Conservation (phyloP, 1,284 basidiomycete genomes). For the Neolentinus lepideus region DNA sequence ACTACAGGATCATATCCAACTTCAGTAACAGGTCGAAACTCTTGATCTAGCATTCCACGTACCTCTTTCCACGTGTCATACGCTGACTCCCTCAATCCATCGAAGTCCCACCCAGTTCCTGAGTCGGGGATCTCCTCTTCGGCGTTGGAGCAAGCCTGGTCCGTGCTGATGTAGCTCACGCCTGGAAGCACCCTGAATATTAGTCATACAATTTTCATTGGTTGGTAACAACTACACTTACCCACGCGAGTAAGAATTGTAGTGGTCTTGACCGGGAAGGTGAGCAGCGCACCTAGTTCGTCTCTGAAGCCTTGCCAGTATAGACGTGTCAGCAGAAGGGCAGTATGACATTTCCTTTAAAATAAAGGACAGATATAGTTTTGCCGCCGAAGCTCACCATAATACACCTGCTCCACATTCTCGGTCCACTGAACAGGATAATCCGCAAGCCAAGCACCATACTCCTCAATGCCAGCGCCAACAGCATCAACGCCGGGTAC, state of each 20-base stretch:
- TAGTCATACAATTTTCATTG: no score
- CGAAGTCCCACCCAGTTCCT: slow-evolving; percentile 37
- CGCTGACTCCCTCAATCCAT: slow-evolving; percentile 32
- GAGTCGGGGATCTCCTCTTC: slow-evolving; percentile 49
- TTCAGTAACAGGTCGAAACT: background rate
- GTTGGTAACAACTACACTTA: background rate
- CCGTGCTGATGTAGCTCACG: slow-evolving; percentile 52
- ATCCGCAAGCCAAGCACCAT: slow-evolving; percentile 47
- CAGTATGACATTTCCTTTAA: no score
- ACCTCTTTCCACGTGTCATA: slow-evolving; percentile 50
- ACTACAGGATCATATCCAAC: background rate
- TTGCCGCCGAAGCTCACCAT: slow-evolving; percentile 24
- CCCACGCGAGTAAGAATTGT: background rate
- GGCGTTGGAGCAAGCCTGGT: slow-evolving; percentile 53
- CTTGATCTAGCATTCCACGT: background rate
- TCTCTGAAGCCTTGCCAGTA: slow-evolving; percentile 22
- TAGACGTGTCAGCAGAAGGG: background rate
- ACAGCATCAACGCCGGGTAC: slow-evolving; percentile 42
- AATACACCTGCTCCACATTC: slow-evolving; percentile 40
- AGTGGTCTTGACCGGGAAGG: slow-evolving; percentile 34
- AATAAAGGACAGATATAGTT: no score
- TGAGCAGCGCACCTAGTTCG: slow-evolving; percentile 44
- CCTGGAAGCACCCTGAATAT: no score
- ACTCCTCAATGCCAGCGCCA: slow-evolving; percentile 34
- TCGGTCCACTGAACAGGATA: slow-evolving; percentile 40